Evolutionary conservation across 2,329 filamentous ascomycete species (phyloP).

Genomic region (Sporothrix humicola): DNA sequence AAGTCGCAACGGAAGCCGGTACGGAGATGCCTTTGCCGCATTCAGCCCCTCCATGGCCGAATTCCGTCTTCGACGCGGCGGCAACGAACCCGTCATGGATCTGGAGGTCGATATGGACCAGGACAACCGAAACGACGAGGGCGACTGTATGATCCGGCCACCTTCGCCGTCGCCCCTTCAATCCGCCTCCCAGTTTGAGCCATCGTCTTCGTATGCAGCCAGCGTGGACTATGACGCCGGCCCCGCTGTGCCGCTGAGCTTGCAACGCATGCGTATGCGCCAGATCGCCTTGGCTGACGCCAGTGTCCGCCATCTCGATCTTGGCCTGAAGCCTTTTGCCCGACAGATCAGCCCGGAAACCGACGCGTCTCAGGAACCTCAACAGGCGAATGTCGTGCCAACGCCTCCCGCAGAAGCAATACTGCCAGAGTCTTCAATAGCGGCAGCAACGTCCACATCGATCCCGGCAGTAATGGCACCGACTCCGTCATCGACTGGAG

Average conservation of each 20-base stretch:
- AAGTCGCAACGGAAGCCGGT: not conserved
- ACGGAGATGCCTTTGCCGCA: conserved; percentile 1
- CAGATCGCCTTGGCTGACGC: conserved; percentile 16
- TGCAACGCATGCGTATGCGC: conserved; percentile 22
- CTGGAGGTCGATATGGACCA: conserved; percentile 30
- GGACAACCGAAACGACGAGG: conserved; percentile 18
- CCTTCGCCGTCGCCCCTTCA: not conserved
- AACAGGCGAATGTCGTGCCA: not conserved
- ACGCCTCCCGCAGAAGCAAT: not conserved
- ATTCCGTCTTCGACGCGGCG: conserved; percentile 24
- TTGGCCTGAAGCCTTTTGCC: not conserved
- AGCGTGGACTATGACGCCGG: not conserved
- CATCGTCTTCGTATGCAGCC: conserved; percentile 17
- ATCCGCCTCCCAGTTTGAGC: not conserved
- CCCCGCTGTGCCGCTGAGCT: not conserved
- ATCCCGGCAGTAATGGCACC: not conserved
- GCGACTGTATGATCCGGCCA: conserved; percentile 26
- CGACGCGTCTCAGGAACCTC: not conserved
- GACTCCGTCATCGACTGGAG: not conserved
- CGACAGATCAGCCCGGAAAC: not conserved
- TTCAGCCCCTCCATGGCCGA: conserved; percentile 20
- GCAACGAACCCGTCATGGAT: conserved; percentile 18
- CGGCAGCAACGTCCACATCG: not conserved
- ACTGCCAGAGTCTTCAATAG: not conserved
- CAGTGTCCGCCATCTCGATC: not conserved